Base-by-base conservation (phyloP, 768 basidiomycete species). In the Psilocybe subaeruginosa region DNA sequence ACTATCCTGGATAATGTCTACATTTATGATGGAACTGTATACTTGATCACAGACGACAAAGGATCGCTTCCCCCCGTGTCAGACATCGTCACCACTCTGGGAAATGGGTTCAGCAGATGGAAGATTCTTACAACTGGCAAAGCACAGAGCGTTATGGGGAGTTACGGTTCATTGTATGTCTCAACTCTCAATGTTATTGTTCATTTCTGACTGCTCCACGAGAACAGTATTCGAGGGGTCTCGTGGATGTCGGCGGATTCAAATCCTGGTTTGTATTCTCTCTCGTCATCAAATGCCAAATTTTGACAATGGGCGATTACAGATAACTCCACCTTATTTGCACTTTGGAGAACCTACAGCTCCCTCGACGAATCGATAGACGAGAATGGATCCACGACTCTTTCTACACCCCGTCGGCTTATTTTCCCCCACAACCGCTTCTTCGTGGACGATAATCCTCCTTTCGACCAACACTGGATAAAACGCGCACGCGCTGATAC, bases 1-100 rank as follows among this genome's bases (percentile, higher is more conserved):
- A 93, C 91, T 0, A 84, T 95, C 47, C 77, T 96, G 58, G 92
- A 95, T 67, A 90, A 92, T 62, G 80, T 93, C n/a, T 85, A 90
- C 68, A 74, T 91, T n/a, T 78, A 83, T 66, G 87, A 90, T 64
- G 87, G 87, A 8, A 85, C 86, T 2, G 82, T 93, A 62, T 92
- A 86, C 72, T 72, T 96, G 60, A 87, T 96, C 37, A 84, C 88
- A 3, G 88, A 94, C 70, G 78, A 87, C 61, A 80, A 81, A 4
- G 72, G 79, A 1, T 74, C 77, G n/a, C 82, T 93, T 53, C 95
- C 93, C 0, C 60, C 81, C 1, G 70, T 88, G 33, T 71, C 72
- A 4, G 73, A 78, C 1, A 88, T 91, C 17, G 75, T 84, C 37
- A 76, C 83, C 31, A 83, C 73, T n/a, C 63, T 62, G 3, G 72